Base-by-base conservation (phyloP, 805 yeast genomes). In the Jamesozyma lodderae region DNA sequence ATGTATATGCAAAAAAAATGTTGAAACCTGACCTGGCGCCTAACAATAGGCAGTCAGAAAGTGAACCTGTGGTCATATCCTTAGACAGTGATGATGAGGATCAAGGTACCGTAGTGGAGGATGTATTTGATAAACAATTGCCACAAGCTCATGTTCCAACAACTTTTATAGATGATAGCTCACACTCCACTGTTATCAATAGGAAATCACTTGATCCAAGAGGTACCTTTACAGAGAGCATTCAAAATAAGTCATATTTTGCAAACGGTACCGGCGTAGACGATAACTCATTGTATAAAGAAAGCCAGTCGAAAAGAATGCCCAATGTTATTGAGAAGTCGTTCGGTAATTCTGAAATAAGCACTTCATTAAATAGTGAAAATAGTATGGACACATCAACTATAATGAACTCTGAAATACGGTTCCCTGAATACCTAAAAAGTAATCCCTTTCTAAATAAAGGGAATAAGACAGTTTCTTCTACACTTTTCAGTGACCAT, bases 1-100 rank as follows among this genome's bases (percentile, higher is more conserved):
- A n/a, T n/a, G n/a, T n/a, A n/a, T n/a, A n/a, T n/a, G 19, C 31
- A 22, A 22, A 22, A 10, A 22, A 10, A 10, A 22, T 7, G 10
- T 7, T 22, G 24, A 22, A 22, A 22, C 6, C 24, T 7, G 24
- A 24, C 10, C 10, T n/a, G 5, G 14, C 11, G 13, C 8, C 3
- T 9, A 14, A 19, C 16, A 13, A 19, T 14, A 11, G n/a, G 4
- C 26, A 31, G 16, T 13, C 19, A 17, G 30, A 33, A 5, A 24
- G 7, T 15, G 40, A 33, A 29, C 36, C 68, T 1, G 41, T 62
- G 10, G 26, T 41, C 15, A 71, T 75, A 3, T 65, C 70, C 0
- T 54, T 75, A 25, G 78, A 72, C 42, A 72, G 75, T 44, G 77
- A 68, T 26, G 70, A 63, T 9, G 70, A 63, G 3, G 55, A 42